A percentile compares a stretch with the other conserved stretches of the same genome.
These are phyloP conservation scores for Teratosphaeria viscida DNA, from an alignment of 2,329 filamentous ascomycete genomes.

Conservation along the genomic window DNA sequence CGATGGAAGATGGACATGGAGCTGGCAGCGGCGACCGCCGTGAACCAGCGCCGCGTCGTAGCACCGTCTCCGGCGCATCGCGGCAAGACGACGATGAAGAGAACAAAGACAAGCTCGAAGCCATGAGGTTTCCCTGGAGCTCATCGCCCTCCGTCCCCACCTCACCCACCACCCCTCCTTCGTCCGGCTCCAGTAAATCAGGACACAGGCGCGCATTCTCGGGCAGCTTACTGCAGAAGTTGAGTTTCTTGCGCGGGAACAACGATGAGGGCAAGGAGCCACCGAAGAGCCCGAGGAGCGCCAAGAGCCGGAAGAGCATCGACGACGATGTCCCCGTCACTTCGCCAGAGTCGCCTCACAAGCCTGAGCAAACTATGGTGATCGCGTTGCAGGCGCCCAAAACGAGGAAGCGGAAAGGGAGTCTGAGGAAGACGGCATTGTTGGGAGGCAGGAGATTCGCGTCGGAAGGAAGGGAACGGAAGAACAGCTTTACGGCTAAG, in stretches of 20 bases:
- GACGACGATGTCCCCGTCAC: conserved; percentile 21
- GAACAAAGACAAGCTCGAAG: conserved; percentile 6
- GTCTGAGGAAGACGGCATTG: conserved; percentile 75
- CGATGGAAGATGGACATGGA: conserved; percentile 5
- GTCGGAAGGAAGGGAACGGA: conserved; percentile 44
- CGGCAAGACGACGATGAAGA: background rate
- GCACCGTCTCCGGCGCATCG: conserved; percentile 4
- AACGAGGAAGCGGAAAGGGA: conserved; percentile 66
- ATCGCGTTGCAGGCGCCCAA: conserved; percentile 37
- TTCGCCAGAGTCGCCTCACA: conserved; percentile 7
- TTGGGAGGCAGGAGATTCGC: conserved; percentile 59
- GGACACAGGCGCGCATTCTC: conserved; percentile 47
- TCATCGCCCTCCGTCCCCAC: conserved; percentile 11
- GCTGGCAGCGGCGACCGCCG: conserved; percentile 6
- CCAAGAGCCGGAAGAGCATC: conserved; percentile 19
- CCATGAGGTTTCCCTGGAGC: conserved; percentile 19
- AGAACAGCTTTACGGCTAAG: conserved; percentile 27
- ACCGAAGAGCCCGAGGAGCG: conserved; percentile 17
- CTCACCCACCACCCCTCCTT: conserved; percentile 4
- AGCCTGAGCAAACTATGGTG: conserved; percentile 42
- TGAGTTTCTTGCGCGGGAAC: conserved; percentile 55
- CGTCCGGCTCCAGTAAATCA: background rate
- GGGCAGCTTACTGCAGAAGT: conserved; percentile 55
- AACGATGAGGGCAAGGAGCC: conserved; percentile 25
- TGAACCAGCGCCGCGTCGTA: conserved; percentile 3